Evolutionary conservation across 352 stramenopile species (phyloP).

Genomic region (Globisporangium barbulae): DNA sequence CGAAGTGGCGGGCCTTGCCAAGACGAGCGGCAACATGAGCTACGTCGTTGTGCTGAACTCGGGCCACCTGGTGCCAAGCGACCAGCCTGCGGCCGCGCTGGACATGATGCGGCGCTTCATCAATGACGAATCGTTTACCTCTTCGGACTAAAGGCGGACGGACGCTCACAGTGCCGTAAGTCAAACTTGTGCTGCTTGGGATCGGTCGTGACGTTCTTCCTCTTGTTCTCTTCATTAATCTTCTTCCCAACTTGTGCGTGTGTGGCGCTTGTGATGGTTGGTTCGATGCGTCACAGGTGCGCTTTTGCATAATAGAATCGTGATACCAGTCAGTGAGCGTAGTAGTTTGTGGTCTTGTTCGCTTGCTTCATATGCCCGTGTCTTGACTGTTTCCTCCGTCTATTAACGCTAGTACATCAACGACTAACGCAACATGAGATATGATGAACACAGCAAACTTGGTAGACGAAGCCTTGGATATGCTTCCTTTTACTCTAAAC

Average conservation of each 20-base stretch:
- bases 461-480: background rate
- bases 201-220: too few species aligned
- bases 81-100: conserved; percentile 65
- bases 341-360: background rate
- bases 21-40: conserved; percentile 76
- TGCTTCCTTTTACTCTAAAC: conserved; percentile 24
- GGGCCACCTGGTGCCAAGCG: conserved; percentile 64
- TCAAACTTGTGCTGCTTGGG: too few species aligned
- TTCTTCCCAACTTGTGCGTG: background rate
- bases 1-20: conserved; percentile 56
- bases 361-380: background rate
- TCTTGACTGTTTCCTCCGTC: background rate
- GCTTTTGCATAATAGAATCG: conserved; percentile 11
- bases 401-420: background rate
- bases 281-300: background rate
- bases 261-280: background rate
- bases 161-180: too few species aligned
- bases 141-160: conserved; percentile 5
- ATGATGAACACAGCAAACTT: background rate
- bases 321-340: conserved; percentile 3
- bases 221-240: background rate
- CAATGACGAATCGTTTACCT: conserved; percentile 36
- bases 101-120: conserved; percentile 85
- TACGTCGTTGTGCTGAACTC: conserved; percentile 82
- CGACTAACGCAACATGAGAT: background rate